A percentile compares a stretch with the other conserved stretches of the same genome.
Evolutionary conservation across 2,329 filamentous ascomycete genomes (phyloP).

Genomic region (Fusarium austroafricanum): DNA sequence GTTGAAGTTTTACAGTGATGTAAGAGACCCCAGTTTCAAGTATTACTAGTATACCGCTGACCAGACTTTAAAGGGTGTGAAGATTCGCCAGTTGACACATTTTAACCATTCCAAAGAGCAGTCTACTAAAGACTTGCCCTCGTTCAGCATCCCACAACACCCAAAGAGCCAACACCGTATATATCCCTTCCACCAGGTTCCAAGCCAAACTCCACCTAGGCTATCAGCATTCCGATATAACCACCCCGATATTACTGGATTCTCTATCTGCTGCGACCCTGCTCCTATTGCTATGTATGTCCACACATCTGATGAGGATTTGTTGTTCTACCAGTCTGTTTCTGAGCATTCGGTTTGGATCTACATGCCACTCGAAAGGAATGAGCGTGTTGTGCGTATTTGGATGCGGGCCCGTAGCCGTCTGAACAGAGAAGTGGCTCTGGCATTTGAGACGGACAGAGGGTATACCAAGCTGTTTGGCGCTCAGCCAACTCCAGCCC

Average conservation of each 20-base stretch:
- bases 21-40: too few relatives aligned
- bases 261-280: neutral
- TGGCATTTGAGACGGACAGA: neutral
- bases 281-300: neutral
- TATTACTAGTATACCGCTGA: too few relatives aligned
- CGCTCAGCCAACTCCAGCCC: neutral
- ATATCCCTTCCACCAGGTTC: too few relatives aligned
- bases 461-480: neutral
- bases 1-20: too few relatives aligned
- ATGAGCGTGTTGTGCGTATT: neutral
- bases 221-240: slow-evolving; percentile 6
- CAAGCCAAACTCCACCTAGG: too few relatives aligned
- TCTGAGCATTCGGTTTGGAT: neutral
- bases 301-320: neutral
- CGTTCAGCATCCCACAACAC: too few relatives aligned
- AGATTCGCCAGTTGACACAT: too few relatives aligned
- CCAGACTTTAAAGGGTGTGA: too few relatives aligned
- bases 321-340: neutral
- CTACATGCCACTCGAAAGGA: neutral
- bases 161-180: too few relatives aligned
- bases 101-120: too few relatives aligned
- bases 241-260: neutral
- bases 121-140: too few relatives aligned
- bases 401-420: neutral
- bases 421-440: neutral